A percentile compares a stretch with the other conserved stretches of the same genome.
Evolutionary conservation across 495 filamentous ascomycete genomes (phyloP).

Genomic region (Friedmanniomyces endolithicus): DNA sequence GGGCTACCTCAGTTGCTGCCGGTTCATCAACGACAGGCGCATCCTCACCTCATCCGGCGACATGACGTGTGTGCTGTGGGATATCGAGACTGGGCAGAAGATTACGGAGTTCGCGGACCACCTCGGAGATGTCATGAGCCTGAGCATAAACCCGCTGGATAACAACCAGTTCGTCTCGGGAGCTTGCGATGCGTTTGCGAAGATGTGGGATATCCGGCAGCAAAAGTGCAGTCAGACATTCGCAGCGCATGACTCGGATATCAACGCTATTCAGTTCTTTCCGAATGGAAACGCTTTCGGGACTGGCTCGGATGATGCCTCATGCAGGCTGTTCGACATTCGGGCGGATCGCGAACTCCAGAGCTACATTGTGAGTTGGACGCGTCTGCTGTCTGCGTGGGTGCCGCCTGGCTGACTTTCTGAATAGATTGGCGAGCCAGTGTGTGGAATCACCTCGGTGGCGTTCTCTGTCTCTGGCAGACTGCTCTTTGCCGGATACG

Average conservation of each 20-base stretch:
- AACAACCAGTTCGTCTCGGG: conserved; percentile 97
- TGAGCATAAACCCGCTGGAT: conserved; percentile 98
- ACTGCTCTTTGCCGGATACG: conserved; percentile 92
- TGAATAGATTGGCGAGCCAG: conserved; percentile 78
- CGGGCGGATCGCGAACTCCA: conserved; percentile 93
- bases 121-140: conserved; percentile 97
- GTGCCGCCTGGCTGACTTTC: neutral
- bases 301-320: conserved; percentile 94
- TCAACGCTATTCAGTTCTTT: conserved; percentile 99
- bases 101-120: conserved; percentile 98
- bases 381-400: neutral
- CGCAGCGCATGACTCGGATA: conserved; percentile 95
- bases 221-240: conserved; percentile 98
- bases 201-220: conserved; percentile 96
- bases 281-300: conserved; percentile 98
- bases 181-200: conserved; percentile 96
- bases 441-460: conserved; percentile 96
- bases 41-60: conserved; percentile 97
- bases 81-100: conserved; percentile 94
- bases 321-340: conserved; percentile 95
- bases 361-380: conserved; percentile 62
- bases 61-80: conserved; percentile 99
- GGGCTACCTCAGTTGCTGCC: conserved; percentile 94
- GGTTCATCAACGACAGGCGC: conserved; percentile 96
- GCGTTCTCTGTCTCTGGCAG: conserved; percentile 95